Evolutionary conservation across 768 basidiomycete species (phyloP), one percentile per base, ranked within the genome.

Genomic region (Mycena vulgaris): DNA sequence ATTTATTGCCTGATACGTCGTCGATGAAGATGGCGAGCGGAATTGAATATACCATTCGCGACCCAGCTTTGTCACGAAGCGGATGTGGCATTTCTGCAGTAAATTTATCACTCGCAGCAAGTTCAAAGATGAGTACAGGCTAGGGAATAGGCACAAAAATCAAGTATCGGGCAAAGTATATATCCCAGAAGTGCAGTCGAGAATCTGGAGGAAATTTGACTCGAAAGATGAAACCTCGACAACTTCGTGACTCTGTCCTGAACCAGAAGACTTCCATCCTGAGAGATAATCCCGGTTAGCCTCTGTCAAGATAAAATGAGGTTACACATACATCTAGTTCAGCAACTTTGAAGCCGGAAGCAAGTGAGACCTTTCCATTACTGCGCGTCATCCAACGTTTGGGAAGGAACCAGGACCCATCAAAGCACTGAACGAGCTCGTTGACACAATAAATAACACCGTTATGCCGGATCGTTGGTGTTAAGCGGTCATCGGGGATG

Each of bases 1-100:
- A 77, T 17, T 68, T 42, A 42, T 80, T 80, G 0, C 77, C 79
- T 0, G 77, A 80, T 0, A 77, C 73, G 42, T 80, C 79, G 52
- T 79, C 77, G 5, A 68, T 68, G 56, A 72, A 79, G 19, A 77
- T 31, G 14, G 63, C 68, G 23, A 78, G n/a, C 19, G 70, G 75
- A n/a, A 69, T 58, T 0, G 69, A 68, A 27, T 73, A 69, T 3
- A 77, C 52, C 21, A 60, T 56, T 6, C 61, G 39, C 21, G 70
- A 70, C 11, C 71, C 52, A 3, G 72, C 70, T 2, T 57, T 60
- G 27, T 68, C 65, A 28, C 64, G 66, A 52, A 65, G 56, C 1
- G 63, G 62, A 35, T 64, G 65, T 2, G 63, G 63, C 63, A 65
- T 65, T 21, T 53, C 30, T n/a, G 33, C 19, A 5, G 63, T 42